Evolutionary conservation across 2,329 filamentous ascomycete species (phyloP).

Genomic region (Epichloe amarillans): DNA sequence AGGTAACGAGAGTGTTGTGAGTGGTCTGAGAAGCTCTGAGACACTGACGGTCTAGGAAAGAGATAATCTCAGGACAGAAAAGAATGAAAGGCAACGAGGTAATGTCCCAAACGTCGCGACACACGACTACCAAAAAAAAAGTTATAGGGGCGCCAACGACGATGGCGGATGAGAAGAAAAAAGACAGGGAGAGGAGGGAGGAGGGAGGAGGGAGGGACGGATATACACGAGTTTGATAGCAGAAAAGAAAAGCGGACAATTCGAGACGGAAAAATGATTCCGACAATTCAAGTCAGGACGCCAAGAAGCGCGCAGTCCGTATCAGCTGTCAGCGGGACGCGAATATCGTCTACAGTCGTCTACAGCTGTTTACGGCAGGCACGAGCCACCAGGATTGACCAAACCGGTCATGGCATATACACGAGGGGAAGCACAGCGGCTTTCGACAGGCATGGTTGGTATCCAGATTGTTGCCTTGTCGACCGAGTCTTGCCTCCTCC

Average conservation of each 20-base stretch:
- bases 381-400: neutral
- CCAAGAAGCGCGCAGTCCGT: neutral
- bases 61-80: slow-evolving; percentile 1
- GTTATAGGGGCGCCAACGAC: neutral
- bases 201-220: neutral
- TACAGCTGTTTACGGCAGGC: slow-evolving; percentile 2
- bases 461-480: neutral
- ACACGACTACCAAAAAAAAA: neutral
- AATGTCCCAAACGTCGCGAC: slow-evolving; percentile 1
- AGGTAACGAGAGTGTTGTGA: neutral
- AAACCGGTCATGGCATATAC: neutral
- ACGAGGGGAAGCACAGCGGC: neutral
- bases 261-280: neutral
- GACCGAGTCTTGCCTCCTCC: neutral
- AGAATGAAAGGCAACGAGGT: slow-evolving; percentile 4
- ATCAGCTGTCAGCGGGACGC: slow-evolving; percentile 3
- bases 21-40: neutral
- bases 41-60: neutral
- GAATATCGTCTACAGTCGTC: neutral
- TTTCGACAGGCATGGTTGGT: neutral
- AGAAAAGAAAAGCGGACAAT: neutral
- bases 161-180: neutral
- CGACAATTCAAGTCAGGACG: neutral
- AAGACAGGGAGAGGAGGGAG: neutral
- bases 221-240: slow-evolving; percentile 3